These are phyloP conservation scores for Aspergillus ochraceus DNA, from an alignment of 2,329 filamentous ascomycete species.

Conservation along the genomic window DNA sequence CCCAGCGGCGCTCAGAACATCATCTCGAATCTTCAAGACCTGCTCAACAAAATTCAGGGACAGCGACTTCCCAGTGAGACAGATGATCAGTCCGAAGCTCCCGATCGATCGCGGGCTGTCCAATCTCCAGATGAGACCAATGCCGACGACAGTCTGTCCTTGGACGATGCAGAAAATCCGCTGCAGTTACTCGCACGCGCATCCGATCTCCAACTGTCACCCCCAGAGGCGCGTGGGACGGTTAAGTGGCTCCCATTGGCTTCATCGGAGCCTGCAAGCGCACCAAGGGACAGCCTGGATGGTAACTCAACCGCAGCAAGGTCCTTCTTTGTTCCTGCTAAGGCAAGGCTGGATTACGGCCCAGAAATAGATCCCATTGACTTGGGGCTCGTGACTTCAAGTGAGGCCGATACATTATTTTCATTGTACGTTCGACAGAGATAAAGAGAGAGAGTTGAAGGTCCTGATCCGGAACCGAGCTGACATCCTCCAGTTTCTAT, in stretches of 20 bases:
- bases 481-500: constrained; percentile 57
- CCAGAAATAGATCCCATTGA: constrained; percentile 67
- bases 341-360: constrained; percentile 63
- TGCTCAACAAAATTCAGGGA: constrained; percentile 51
- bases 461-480: not conserved
- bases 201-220: constrained; percentile 65
- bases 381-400: constrained; percentile 65
- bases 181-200: constrained; percentile 71
- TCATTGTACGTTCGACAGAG: constrained; percentile 54
- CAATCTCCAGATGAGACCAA: constrained; percentile 26
- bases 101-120: constrained; percentile 18
- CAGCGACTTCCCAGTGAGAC: constrained; percentile 32
- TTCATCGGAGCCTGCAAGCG: constrained; percentile 43
- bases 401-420: constrained; percentile 66
- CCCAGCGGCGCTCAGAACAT: constrained; percentile 45
- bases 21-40: constrained; percentile 48
- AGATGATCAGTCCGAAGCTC: constrained; percentile 35
- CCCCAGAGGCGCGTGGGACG: constrained; percentile 26
- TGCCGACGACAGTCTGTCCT: constrained; percentile 55
- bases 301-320: constrained; percentile 43
- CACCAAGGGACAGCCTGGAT: constrained; percentile 9
- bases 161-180: constrained; percentile 75
- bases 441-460: not conserved
- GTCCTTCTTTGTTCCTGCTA: constrained; percentile 66
- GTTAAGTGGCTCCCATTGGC: constrained; percentile 25